phyloP scores from a whole-genome alignment of 805 yeast genomes.

The Candida tibetensis region DNA sequence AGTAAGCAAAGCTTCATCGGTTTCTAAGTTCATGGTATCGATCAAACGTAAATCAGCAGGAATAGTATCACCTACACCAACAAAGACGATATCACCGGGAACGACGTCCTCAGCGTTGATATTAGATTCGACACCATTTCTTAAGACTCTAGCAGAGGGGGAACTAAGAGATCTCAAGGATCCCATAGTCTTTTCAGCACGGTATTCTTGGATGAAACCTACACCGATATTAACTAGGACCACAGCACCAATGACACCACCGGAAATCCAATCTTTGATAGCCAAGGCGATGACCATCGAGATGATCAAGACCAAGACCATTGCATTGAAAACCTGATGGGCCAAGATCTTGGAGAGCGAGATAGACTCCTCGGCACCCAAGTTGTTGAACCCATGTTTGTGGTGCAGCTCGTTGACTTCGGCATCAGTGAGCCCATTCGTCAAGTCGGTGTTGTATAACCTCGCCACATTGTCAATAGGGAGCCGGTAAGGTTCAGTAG shows the following conservation, averaged over 20 bases:
- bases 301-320: slow-evolving; percentile 37
- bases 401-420: slow-evolving; percentile 2
- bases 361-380: slow-evolving; percentile 31
- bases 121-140: slow-evolving; percentile 37
- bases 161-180: slow-evolving; percentile 46
- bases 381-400: slow-evolving; percentile 18
- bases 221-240: slow-evolving; percentile 45
- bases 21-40: slow-evolving; percentile 35
- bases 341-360: slow-evolving; percentile 29
- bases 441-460: slow-evolving; percentile 12
- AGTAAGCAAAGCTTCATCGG: slow-evolving; percentile 46
- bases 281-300: slow-evolving; percentile 39
- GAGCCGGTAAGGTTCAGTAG: slow-evolving; percentile 16
- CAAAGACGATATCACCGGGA: slow-evolving; percentile 43
- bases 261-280: slow-evolving; percentile 39
- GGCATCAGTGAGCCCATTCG: slow-evolving; percentile 13
- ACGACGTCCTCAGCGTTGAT: slow-evolving; percentile 43
- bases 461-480: slow-evolving; percentile 16
- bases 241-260: slow-evolving; percentile 47
- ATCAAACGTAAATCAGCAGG: slow-evolving; percentile 43
- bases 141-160: slow-evolving; percentile 44
- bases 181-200: slow-evolving; percentile 51
- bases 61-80: slow-evolving; percentile 41
- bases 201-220: slow-evolving; percentile 49
- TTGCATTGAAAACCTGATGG: slow-evolving; percentile 39